phyloP scores from a whole-genome alignment of 1,284 basidiomycete species.

The Tilletia setariae region DNA sequence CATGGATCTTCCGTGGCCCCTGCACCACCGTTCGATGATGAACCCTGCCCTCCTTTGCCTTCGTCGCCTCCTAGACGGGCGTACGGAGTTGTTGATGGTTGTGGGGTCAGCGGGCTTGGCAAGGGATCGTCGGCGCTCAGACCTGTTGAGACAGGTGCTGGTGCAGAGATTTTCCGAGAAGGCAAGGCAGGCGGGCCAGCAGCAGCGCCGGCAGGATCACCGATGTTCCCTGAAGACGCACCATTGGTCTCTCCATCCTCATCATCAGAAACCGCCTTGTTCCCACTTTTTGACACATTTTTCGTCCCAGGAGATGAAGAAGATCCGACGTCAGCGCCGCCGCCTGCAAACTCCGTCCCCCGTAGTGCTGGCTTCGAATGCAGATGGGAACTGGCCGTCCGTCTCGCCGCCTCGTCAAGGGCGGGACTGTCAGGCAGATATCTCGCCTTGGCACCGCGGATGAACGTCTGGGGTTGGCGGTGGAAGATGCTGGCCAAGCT shows the following conservation, averaged over 20 bases:
- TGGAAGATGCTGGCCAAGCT: conserved; percentile 48
- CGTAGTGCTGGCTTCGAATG: conserved; percentile 32
- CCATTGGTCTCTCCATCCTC: not conserved
- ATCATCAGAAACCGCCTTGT: not conserved
- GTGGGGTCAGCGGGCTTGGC: conserved; percentile 5
- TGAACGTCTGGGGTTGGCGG: conserved; percentile 46
- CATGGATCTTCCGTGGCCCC: conserved; percentile 23
- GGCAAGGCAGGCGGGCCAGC: conserved; percentile 8
- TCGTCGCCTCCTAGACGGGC: not conserved
- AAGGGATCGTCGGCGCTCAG: not conserved
- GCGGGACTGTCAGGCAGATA: conserved; percentile 43
- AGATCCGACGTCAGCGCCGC: not conserved
- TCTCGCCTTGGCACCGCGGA: conserved; percentile 19
- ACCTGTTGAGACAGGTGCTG: not conserved
- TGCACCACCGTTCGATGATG: not conserved
- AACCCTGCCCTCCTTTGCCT: not conserved
- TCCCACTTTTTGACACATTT: not conserved
- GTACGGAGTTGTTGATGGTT: not conserved
- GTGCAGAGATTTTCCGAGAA: not conserved
- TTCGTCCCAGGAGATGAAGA: too few relatives aligned
- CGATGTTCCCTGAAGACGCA: not conserved
- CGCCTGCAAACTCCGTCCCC: not conserved
- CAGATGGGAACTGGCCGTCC: conserved; percentile 41
- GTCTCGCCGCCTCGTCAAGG: conserved; percentile 37
- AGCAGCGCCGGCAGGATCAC: conserved; percentile 6